These are phyloP conservation scores for Picea engelmannii DNA, from an alignment of 83 land plant genomes.

Conservation along the genomic window DNA sequence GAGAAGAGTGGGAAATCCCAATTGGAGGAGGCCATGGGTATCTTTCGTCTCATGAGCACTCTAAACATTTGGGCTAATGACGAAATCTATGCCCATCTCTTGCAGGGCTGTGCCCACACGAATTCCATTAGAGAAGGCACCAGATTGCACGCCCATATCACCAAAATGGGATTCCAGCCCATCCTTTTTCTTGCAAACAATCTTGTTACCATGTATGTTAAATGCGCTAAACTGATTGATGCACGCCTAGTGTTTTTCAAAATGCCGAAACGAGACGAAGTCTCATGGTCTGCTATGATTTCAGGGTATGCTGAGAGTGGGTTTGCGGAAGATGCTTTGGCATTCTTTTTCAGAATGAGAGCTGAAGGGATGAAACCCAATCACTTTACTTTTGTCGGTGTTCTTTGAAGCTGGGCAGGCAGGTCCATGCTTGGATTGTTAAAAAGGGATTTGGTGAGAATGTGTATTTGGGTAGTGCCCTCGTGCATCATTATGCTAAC, in stretches of 20 bases:
- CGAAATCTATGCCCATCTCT: too few species aligned
- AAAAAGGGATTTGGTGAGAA: constrained; percentile 12
- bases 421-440: constrained; percentile 31
- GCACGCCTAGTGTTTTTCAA: constrained; percentile 48
- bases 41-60: too few species aligned
- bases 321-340: constrained; percentile 26
- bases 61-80: too few species aligned
- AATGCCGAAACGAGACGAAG: constrained; percentile 24
- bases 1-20: too few species aligned
- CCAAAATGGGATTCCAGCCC: too few species aligned
- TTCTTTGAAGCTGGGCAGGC: constrained; percentile 35
- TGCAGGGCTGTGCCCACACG: too few species aligned
- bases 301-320: constrained; percentile 38
- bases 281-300: constrained; percentile 53
- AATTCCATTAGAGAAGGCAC: too few species aligned
- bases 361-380: constrained; percentile 24
- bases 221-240: constrained; percentile 26
- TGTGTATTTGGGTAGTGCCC: constrained; percentile 32
- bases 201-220: constrained; percentile 35
- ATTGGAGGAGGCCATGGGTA: too few species aligned
- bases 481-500: constrained; percentile 42
- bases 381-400: constrained; percentile 30
- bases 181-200: too few species aligned
- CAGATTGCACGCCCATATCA: too few species aligned
- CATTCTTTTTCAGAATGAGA: constrained; percentile 35